Conservation (phyloP, 2,329 filamentous ascomycete genomes). For the Penicillium sp. region DNA sequence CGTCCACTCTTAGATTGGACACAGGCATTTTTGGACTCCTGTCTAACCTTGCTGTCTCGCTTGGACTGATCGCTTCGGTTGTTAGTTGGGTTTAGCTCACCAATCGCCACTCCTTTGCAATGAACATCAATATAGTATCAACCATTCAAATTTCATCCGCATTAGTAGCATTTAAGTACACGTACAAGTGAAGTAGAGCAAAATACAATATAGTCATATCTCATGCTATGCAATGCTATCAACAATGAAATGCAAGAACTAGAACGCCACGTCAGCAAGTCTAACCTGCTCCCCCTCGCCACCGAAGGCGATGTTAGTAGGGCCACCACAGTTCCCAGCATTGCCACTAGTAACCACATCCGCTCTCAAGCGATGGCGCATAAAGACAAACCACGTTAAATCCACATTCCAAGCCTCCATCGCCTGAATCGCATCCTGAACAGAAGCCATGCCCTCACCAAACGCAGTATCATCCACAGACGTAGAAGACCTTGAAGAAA, state of each 20-base stretch:
- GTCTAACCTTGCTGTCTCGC: neutral
- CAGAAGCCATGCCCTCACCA: slow-evolving; percentile 15
- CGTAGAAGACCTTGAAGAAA: neutral
- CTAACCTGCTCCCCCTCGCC: slow-evolving; percentile 16
- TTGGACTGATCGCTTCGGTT: neutral
- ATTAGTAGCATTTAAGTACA: neutral
- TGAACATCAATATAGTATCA: neutral
- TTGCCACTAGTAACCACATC: neutral
- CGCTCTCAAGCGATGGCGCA: slow-evolving; percentile 14
- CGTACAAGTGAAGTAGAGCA: neutral
- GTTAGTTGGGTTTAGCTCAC: slow-evolving; percentile 18
- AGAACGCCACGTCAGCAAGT: slow-evolving; percentile 34
- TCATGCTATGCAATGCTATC: neutral
- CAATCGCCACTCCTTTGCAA: slow-evolving; percentile 22
- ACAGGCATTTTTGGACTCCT: neutral
- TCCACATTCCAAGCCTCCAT: slow-evolving; percentile 45
- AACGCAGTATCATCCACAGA: neutral
- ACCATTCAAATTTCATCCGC: neutral
- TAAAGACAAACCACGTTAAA: slow-evolving; percentile 43
- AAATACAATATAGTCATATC: neutral
- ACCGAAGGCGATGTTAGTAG: neutral
- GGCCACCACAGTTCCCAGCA: neutral
- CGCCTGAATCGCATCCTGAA: slow-evolving; percentile 34
- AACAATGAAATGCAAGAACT: neutral
- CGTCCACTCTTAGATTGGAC: neutral